Conservation (phyloP, 1,139 yeast genomes). For the Pichia sp. region DNA sequence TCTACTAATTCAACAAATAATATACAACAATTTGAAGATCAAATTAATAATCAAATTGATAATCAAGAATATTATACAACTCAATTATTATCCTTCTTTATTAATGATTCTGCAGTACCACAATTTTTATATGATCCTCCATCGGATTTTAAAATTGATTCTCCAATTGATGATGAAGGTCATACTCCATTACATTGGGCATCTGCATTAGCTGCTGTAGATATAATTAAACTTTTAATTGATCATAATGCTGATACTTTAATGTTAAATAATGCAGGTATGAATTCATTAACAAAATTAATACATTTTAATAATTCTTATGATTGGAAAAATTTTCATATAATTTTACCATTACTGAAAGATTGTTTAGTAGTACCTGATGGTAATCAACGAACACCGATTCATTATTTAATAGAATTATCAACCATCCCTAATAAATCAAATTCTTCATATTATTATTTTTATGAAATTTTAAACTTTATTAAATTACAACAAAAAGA, state of each 20-base stretch:
- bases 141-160: conserved; percentile 73
- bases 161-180: conserved; percentile 89
- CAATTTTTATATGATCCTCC: conserved; percentile 71
- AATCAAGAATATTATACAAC: conserved; percentile 40
- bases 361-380: conserved; percentile 70
- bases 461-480: conserved; percentile 34
- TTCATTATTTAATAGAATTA: conserved; percentile 66
- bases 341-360: conserved; percentile 63
- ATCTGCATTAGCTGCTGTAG: conserved; percentile 78
- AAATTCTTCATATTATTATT: conserved; percentile 34
- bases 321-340: conserved; percentile 69
- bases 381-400: conserved; percentile 62
- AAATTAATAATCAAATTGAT: neutral
- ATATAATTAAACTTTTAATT: conserved; percentile 63
- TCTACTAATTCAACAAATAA: too few relatives aligned
- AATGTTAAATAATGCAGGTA: conserved; percentile 67
- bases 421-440: conserved; percentile 45
- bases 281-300: conserved; percentile 79
- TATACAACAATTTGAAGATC: neutral
- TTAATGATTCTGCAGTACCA: conserved; percentile 75
- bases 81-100: conserved; percentile 52
- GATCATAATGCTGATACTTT: conserved; percentile 69
- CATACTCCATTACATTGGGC: conserved; percentile 98
- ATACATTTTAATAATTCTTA: conserved; percentile 83
- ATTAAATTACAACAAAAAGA: conserved; percentile 26